These are phyloP conservation scores for Corniculantispora saksenae DNA, from an alignment of 2,329 filamentous ascomycete species.

Conservation along the genomic window DNA sequence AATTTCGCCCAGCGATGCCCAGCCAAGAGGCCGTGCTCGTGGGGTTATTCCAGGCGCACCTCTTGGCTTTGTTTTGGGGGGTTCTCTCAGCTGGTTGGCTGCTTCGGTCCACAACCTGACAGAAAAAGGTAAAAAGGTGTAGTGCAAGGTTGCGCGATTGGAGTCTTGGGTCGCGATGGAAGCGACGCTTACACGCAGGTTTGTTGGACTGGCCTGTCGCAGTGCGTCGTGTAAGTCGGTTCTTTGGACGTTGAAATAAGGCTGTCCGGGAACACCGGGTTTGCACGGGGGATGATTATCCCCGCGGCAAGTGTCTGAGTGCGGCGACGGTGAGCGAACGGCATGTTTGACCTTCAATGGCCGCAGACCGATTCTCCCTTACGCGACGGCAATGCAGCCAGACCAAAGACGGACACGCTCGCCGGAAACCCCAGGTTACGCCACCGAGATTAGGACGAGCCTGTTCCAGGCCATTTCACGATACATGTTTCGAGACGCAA, in stretches of 20 bases:
- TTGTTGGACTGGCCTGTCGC: not conserved
- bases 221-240: not conserved
- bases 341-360: no score
- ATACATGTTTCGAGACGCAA: not conserved
- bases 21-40: not conserved
- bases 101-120: not conserved
- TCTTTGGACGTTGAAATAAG: conserved; percentile 1
- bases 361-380: no score
- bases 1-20: conserved; percentile 14
- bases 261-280: not conserved
- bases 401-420: not conserved
- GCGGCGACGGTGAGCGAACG: no score
- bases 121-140: not conserved
- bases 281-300: not conserved
- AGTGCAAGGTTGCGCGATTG: not conserved
- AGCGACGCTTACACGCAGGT: not conserved
- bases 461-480: not conserved
- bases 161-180: not conserved
- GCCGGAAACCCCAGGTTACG: not conserved
- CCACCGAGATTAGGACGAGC: not conserved
- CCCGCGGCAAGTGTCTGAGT: not conserved
- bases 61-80: not conserved
- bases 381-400: no score
- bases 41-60: not conserved
- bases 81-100: not conserved